Base-by-base conservation (phyloP, 1,139 yeast genomes). In the Suhomyces terraborum region DNA sequence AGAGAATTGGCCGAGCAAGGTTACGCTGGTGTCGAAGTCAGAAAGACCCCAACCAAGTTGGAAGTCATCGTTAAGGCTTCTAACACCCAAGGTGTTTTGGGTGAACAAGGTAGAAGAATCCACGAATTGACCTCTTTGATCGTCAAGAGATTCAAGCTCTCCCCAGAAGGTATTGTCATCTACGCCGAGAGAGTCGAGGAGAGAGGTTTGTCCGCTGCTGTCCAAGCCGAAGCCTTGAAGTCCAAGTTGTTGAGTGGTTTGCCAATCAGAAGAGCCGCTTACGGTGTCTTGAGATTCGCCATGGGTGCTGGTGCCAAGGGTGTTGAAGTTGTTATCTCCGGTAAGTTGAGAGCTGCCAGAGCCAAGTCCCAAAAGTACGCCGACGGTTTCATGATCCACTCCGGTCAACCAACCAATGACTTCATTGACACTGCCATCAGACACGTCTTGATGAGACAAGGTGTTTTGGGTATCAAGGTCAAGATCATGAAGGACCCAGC, bases 261-360 rank as follows among this genome's bases (percentile, higher is more conserved):
- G 72, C 97, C 98, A 70, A 89, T 93, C 82, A 91, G 98, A 84
- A 88, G 98, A 82, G 98, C 98, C 66, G 98, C 98, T 66, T 93
- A 93, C 88, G 98, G 98, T 88, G 98, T 94, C 66, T 95, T 94
- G 78, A 91, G 98, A 84, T 89, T 84, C 83, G 96, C 95, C 68
- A 94, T 93, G 97, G 98, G 91, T 77, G 89, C 98, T 58, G 98
- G 98, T 78, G 99, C 98, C 71, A 94, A 94, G 88, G 99, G 99
- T 89, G 97, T 94, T 67, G 98, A 93, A 80, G 98, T 91, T 73
- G 97, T 93, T 64, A 88, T 91, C 70, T 88, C 97, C 61, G 98
- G 98, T 85, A 93, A 93, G 81, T 86, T 94, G 75, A 88, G 97
- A 83, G 98, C 97, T 78, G 98, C 98, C 67, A 91, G 98, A 84